Evolutionary conservation across 129 eudicot species (phyloP).

Genomic region (sunflower (Helianthus annuus)): HanXRQr2.0-SUNRISE NC_035441.2:60605243-60605742

Average conservation of each 20-base stretch:
- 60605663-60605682: too few relatives aligned
- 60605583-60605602: too few relatives aligned
- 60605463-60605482: not conserved
- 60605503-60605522: not conserved
- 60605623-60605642: too few relatives aligned
- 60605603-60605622: too few relatives aligned
- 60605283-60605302: constrained; percentile 97
- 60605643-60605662: too few relatives aligned
- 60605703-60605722: too few relatives aligned
- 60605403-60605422: not conserved
- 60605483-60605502: not conserved
- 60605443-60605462: not conserved
- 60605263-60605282: constrained; percentile 67
- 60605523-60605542: too few relatives aligned
- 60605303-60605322: constrained; percentile 94
- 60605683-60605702: too few relatives aligned
- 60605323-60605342: constrained; percentile 70
- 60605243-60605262: constrained; percentile 90
- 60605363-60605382: constrained; percentile 89
- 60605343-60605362: constrained; percentile 80
- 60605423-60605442: not conserved
- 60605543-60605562: too few relatives aligned
- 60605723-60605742: too few relatives aligned
- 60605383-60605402: constrained; percentile 48
- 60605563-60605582: too few relatives aligned